Base-by-base conservation (phyloP, 2,329 filamentous ascomycete species). In the Exophiala calicioides region DNA sequence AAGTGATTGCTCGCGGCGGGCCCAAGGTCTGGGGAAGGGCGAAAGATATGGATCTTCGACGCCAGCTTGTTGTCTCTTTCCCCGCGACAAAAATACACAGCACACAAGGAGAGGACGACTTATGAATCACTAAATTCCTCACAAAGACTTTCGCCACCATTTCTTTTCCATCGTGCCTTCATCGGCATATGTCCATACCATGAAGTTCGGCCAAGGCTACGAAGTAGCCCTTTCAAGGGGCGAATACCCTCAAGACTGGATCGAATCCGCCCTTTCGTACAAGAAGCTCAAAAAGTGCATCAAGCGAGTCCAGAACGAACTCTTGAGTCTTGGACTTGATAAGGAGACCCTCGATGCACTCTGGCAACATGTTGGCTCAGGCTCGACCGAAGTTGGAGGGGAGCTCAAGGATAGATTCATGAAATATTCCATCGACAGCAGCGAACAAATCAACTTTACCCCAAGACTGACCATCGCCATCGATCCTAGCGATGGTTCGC, bases 121-220 rank as follows among this genome's bases (percentile, higher is more conserved):
- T n/a, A n/a, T n/a, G n/a, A n/a, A n/a, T n/a, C n/a, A n/a, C n/a
- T n/a, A n/a, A n/a, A n/a, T n/a, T n/a, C n/a, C n/a, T n/a, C n/a
- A n/a, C n/a, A n/a, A n/a, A n/a, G n/a, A n/a, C n/a, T n/a, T 35
- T 19, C 32, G 32, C 13, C 30, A 32, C n/a, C n/a, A n/a, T n/a
- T n/a, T n/a, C n/a, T n/a, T n/a, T n/a, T n/a, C n/a, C n/a, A n/a
- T n/a, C n/a, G n/a, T n/a, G n/a, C 18, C 15, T 29, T 10, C 16
- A 13, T 5, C 23, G 7, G 23, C 9, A 12, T 36, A 19, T 18
- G 36, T 40, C 15, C 30, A 32, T 46, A 53, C 13, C 44, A 95
- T 95, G 89, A 95, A 95, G 75, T 95, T 94, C 68, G 88, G 84
- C 20, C 86, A 86, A 63, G 79, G 84, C 61, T 93, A 89, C 65